Evolutionary conservation across 192 early-diverging fungal species (phyloP).

Genomic region (Coemansia reversa): DNA sequence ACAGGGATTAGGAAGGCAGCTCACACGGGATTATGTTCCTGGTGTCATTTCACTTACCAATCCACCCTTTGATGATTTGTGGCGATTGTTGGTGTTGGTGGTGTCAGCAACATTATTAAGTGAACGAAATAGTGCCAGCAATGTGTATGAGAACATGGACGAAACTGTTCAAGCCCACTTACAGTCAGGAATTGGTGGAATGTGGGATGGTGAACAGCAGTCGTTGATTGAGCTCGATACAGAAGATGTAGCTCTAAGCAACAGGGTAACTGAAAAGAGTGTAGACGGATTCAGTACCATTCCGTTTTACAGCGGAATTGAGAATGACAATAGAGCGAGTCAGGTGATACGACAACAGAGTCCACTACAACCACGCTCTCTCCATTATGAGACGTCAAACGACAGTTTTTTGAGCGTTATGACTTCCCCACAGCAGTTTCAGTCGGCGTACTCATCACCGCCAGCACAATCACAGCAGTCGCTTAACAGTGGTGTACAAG

Average conservation of each 20-base stretch:
- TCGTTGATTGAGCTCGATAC: constrained; percentile 8
- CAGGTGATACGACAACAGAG: background rate
- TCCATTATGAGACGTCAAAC: constrained; percentile 7
- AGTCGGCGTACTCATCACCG: constrained; percentile 36
- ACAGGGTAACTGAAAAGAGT: too few species aligned
- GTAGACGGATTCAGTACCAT: too few species aligned
- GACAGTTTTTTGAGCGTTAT: constrained; percentile 28
- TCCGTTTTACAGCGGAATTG: background rate
- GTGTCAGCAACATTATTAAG: constrained; percentile 45
- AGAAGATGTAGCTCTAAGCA: background rate
- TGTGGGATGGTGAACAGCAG: constrained; percentile 24
- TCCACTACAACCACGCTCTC: background rate
- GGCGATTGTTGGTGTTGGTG: constrained; percentile 40
- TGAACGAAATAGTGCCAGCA: constrained; percentile 34
- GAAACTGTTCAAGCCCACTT: constrained; percentile 11
- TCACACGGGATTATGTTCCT: constrained; percentile 32
- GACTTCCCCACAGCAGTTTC: constrained; percentile 29
- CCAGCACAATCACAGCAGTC: constrained; percentile 9
- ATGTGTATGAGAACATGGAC: constrained; percentile 28
- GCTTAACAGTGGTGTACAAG: constrained; percentile 1
- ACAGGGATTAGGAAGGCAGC: constrained; percentile 20
- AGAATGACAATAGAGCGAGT: background rate
- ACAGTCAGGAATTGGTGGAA: constrained; percentile 25
- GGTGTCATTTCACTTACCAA: constrained; percentile 28
- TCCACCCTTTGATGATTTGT: constrained; percentile 45